These are phyloP conservation scores for Aspergillus homomorphus DNA, from an alignment of 495 filamentous ascomycete species.

Conservation along the genomic window DNA sequence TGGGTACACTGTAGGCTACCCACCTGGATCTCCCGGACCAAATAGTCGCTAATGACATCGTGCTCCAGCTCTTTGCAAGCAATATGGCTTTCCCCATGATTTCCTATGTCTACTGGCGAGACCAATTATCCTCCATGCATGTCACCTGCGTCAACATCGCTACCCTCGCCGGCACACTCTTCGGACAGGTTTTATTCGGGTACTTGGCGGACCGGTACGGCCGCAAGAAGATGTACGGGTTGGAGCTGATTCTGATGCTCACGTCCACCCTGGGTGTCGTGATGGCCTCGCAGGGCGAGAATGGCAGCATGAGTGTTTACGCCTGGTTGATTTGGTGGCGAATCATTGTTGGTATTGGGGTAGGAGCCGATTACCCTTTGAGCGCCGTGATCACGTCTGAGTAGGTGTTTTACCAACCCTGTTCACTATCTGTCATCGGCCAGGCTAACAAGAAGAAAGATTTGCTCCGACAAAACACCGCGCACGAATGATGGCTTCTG, in stretches of 20 bases:
- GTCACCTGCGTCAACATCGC: conserved; percentile 56
- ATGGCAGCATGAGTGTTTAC: conserved; percentile 53
- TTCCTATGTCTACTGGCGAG: conserved; percentile 59
- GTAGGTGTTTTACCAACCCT: conserved; percentile 23
- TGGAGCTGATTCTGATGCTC: conserved; percentile 60
- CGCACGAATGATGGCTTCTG: conserved; percentile 61
- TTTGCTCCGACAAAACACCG: conserved; percentile 58
- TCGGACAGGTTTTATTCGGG: conserved; percentile 64
- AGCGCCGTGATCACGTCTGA: conserved; percentile 62
- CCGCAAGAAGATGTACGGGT: conserved; percentile 61
- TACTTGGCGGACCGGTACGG: conserved; percentile 59
- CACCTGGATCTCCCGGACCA: background rate
- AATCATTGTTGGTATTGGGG: conserved; percentile 54
- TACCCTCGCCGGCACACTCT: conserved; percentile 54
- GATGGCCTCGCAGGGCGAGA: conserved; percentile 38
- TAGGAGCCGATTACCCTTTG: conserved; percentile 56
- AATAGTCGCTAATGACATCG: background rate
- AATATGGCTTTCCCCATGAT: conserved; percentile 63
- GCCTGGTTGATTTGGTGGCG: conserved; percentile 59
- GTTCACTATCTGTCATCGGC: background rate
- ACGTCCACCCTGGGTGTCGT: conserved; percentile 54
- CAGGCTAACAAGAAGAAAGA: conserved; percentile 21
- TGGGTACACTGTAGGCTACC: conserved; percentile 57
- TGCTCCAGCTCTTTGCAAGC: conserved; percentile 53
- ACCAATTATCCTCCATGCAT: conserved; percentile 36